Evolutionary conservation across 1,139 yeast genomes (phyloP).

Genomic region (Magnusiomyces paraingens): DNA sequence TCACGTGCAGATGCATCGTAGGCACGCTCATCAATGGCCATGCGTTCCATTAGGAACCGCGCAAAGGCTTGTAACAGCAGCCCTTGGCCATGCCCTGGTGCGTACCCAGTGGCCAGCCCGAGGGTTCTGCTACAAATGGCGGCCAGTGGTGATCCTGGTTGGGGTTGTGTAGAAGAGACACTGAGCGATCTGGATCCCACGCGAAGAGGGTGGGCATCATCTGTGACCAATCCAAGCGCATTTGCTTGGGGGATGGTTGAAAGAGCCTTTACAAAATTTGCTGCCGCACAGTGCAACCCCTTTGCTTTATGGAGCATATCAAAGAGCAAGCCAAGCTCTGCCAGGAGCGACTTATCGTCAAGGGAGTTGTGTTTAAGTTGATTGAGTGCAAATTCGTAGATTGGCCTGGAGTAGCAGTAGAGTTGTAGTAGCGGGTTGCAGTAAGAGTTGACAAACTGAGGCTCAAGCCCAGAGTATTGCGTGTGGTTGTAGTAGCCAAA

Average conservation of each 20-base stretch:
- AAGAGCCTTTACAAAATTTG: constrained; percentile 54
- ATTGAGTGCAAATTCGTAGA: constrained; percentile 58
- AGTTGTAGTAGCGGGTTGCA: constrained; percentile 75
- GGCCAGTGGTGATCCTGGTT: neutral
- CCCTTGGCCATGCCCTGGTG: constrained; percentile 22
- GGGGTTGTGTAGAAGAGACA: neutral
- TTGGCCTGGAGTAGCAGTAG: constrained; percentile 68
- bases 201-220: constrained; percentile 28
- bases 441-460: constrained; percentile 76
- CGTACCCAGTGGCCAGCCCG: neutral
- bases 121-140: neutral
- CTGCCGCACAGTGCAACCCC: constrained; percentile 63
- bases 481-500: constrained; percentile 85
- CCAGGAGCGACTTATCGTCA: constrained; percentile 46
- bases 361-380: constrained; percentile 39
- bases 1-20: constrained; percentile 6
- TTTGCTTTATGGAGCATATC: constrained; percentile 86
- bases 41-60: constrained; percentile 48
- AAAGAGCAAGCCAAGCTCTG: constrained; percentile 80
- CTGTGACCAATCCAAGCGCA: constrained; percentile 47
- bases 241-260: constrained; percentile 38
- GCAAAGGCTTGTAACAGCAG: constrained; percentile 50
- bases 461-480: constrained; percentile 75
- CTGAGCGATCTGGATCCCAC: neutral
- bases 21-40: constrained; percentile 40